Evolutionary conservation across 805 yeast genomes (phyloP).

Genomic region (Barnettozyma vustinii): DNA sequence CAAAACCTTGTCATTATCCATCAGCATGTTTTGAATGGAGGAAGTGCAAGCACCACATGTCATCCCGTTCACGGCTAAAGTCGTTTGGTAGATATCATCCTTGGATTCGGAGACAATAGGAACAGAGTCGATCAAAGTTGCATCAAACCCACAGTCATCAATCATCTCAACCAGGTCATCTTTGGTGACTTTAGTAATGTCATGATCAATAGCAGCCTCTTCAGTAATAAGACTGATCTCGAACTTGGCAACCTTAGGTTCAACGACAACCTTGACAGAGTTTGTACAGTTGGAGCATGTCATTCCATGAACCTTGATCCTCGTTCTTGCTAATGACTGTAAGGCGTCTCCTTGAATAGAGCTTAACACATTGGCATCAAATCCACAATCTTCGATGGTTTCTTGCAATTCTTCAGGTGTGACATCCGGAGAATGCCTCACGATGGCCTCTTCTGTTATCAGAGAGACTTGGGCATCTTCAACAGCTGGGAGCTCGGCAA

Average conservation of each 20-base stretch:
- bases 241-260: constrained; percentile 41
- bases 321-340: constrained; percentile 7
- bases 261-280: constrained; percentile 53
- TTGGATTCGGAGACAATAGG: not conserved
- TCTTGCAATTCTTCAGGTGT: constrained; percentile 34
- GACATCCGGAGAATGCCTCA: constrained; percentile 38
- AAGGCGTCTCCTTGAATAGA: not conserved
- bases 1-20: constrained; percentile 43
- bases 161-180: constrained; percentile 43
- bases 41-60: constrained; percentile 39
- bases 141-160: constrained; percentile 75
- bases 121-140: constrained; percentile 23
- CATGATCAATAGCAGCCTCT: constrained; percentile 55
- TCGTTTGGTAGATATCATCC: constrained; percentile 4
- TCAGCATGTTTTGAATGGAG: constrained; percentile 54
- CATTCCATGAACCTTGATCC: constrained; percentile 53
- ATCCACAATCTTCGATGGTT: constrained; percentile 71
- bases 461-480: constrained; percentile 57
- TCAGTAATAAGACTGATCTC: constrained; percentile 75
- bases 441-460: constrained; percentile 66
- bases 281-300: constrained; percentile 83
- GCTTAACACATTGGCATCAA: constrained; percentile 16
- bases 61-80: constrained; percentile 19
- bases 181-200: constrained; percentile 22
- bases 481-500: constrained; percentile 47